Conservation (phyloP, 768 basidiomycete species). For the Dictyophora rubrovolvata region DNA sequence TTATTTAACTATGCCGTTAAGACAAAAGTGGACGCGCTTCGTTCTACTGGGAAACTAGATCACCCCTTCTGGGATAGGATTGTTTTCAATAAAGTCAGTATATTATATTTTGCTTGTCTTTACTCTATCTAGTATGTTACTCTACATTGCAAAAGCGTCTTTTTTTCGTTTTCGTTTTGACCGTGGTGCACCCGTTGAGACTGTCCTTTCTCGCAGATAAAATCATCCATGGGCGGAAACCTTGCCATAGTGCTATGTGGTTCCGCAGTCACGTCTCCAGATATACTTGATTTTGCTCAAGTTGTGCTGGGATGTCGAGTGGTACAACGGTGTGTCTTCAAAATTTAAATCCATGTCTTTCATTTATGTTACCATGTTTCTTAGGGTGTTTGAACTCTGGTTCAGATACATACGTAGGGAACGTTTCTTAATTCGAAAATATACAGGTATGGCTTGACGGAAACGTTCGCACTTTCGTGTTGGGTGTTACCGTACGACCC, state of each 20-base stretch:
- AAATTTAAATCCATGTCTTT: background rate
- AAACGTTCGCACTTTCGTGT: constrained; percentile 59
- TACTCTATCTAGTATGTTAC: too few species aligned
- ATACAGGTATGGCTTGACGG: constrained; percentile 78
- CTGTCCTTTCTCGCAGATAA: constrained; percentile 47
- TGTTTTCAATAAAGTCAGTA: constrained; percentile 82
- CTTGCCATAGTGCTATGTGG: constrained; percentile 61
- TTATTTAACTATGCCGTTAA: constrained; percentile 72
- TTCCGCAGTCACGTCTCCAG: constrained; percentile 78
- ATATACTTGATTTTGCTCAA: constrained; percentile 86
- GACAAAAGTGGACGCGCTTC: constrained; percentile 62
- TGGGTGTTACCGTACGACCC: constrained; percentile 52
- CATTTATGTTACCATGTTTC: too few species aligned
- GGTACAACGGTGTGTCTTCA: constrained; percentile 52
- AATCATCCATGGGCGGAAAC: constrained; percentile 74
- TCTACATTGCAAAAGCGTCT: background rate
- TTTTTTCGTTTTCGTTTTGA: background rate
- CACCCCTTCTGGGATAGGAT: constrained; percentile 85
- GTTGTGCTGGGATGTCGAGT: constrained; percentile 69
- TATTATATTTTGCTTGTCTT: too few species aligned
- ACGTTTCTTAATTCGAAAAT: background rate
- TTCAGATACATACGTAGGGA: background rate
- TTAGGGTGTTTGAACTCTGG: background rate
- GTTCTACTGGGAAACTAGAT: constrained; percentile 52
- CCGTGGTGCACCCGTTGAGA: background rate